Base-by-base conservation (phyloP, 2,329 filamentous ascomycete genomes). In the Colletotrichum acutatum region DNA sequence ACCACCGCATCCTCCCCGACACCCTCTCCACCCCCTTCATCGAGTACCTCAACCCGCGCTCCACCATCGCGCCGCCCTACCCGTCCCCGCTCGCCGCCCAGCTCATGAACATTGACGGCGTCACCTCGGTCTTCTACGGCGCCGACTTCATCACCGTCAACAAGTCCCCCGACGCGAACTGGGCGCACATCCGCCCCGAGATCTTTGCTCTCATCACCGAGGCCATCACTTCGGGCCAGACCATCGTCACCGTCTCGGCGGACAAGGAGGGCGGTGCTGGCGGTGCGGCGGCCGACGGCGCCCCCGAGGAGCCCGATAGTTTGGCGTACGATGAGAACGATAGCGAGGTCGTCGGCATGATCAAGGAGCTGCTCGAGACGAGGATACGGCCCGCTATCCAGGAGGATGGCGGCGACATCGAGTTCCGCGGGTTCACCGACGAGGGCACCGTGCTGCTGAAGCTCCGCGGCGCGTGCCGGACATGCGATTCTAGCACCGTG, bases 361-460 rank as follows among this genome's bases (percentile, higher is more conserved):
- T 99, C 84, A 98, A 98, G 86, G 97, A 99, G 84, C 86, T 99
- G 37, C 87, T 99, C 46, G 97, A 99, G 84, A 99, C 97, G 30
- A 89, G 97, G 74, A 98, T 99, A 79, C 90, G 97, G 56, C 97
- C 97, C 0, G 94, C 96, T 1, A 99, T 99, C 75, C 97, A 98
- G 82, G 97, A 98, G 82, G 97, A 99, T 77, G 97, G 97, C 60
- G 97, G 97, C 58, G 97, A 99, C 81, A 98, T 99, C 79, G 97
- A 99, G 82, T 97, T 96, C 82, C 88, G 94, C 22, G 96, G 96
- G 1, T 98, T 98, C 78, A 90, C 95, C 76, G 89, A 95, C 77
- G 71, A 72, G 22, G 97, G 97, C 0, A 90, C 93, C 75, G 97
- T 98, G n/a, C 82, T 91, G 78, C 81, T 98, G 78, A 98, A 98